Base-by-base conservation (phyloP, 345 rosid genomes). In the Chamaenerion angustifolium region DNA sequence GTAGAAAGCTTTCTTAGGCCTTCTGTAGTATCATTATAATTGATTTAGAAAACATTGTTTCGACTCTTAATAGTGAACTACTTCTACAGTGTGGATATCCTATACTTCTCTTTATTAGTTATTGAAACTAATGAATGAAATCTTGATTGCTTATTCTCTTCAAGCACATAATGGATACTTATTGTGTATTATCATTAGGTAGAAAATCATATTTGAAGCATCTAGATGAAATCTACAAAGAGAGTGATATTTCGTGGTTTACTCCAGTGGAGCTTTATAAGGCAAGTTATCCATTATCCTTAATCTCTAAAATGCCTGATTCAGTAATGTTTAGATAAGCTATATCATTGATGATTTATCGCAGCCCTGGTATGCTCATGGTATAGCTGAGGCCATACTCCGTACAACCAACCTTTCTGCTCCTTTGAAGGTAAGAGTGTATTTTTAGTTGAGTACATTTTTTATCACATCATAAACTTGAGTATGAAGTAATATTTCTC, bases 361-460 rank as follows among this genome's bases (percentile, higher is more conserved):
- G 10, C 37, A 92, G 96, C 96, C 96, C 55, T 92, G 98, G 96
- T 92, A 92, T 71, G 95, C 98, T 65, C 93, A 92, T 63, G 98
- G 95, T 48, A 82, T 92, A 21, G 96, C 95, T 52, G 95, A 82
- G 72, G 98, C 98, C 56, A 87, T 87, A 64, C 51, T 92, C 67
- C 88, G 95, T 0, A 84, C 98, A 23, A 69, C 98, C 55, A 79
- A 87, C 63, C 79, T 92, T 67, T 78, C 95, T 14, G 79, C 81
- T 67, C 96, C 98, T 16, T 67, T 92, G 46, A 80, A 82, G 70
- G 98, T 86, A 59, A 59, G 75, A 31, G 37, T 44, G 1, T 48
- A 27, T 45, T 57, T 48, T 37, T 43, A 40, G 37, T 21, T 31
- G 37, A 31, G 37, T 1, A 31, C 7, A n/a, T 31, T 31, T 31